Evolutionary conservation across 2,329 filamentous ascomycete genomes (phyloP).

Genomic region (Neonectria magnoliae): DNA sequence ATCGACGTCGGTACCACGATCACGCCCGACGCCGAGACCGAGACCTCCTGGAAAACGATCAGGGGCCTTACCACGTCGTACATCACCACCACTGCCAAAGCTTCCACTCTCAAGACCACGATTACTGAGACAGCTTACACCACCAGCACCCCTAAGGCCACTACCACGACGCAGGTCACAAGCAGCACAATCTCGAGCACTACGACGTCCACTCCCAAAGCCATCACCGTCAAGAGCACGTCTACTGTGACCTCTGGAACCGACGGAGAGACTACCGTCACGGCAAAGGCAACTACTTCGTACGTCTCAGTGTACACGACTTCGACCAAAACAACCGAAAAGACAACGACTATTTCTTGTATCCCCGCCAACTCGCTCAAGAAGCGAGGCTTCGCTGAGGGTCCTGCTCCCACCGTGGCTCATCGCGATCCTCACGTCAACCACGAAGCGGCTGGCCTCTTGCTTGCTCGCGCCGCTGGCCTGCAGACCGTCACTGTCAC

Average conservation of each 20-base stretch:
- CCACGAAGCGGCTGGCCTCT: neutral
- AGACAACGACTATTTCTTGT: slow-evolving; percentile 36
- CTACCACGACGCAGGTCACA: slow-evolving; percentile 26
- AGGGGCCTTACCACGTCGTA: slow-evolving; percentile 22
- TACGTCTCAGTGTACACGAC: slow-evolving; percentile 35
- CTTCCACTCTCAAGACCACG: slow-evolving; percentile 20
- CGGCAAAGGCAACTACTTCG: slow-evolving; percentile 37
- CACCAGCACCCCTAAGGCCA: slow-evolving; percentile 39
- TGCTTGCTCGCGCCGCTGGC: slow-evolving; percentile 11
- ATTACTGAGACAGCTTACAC: slow-evolving; percentile 27
- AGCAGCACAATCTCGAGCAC: slow-evolving; percentile 29
- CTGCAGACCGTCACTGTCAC: slow-evolving; percentile 9
- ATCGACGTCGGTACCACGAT: slow-evolving; percentile 47
- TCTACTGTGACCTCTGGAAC: slow-evolving; percentile 30
- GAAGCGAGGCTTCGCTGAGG: slow-evolving; percentile 21
- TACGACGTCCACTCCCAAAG: slow-evolving; percentile 32
- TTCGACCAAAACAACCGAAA: slow-evolving; percentile 29
- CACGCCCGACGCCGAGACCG: slow-evolving; percentile 42
- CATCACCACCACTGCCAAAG: slow-evolving; percentile 22
- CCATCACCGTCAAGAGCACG: slow-evolving; percentile 33
- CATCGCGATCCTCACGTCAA: neutral
- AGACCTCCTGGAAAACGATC: slow-evolving; percentile 32
- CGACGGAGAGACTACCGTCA: slow-evolving; percentile 31
- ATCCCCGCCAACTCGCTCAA: slow-evolving; percentile 27
- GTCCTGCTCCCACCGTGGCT: neutral